Evolutionary conservation across 257 asterid genomes (phyloP), one percentile per base, ranked within the genome.

Genomic region (Thymus quinquecostatus): DNA sequence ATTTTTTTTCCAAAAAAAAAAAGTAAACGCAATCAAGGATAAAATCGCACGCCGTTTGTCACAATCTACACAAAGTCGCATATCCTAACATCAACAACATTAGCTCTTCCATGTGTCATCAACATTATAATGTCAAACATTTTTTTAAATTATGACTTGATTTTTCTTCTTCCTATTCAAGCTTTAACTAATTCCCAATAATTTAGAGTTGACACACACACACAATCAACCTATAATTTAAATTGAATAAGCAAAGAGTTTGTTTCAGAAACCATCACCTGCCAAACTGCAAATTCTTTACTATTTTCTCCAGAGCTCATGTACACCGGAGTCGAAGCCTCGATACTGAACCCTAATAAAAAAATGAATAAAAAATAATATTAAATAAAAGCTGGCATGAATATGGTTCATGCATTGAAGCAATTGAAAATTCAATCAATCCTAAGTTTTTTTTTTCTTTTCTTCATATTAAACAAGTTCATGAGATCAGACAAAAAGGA

Each of bases 401-500:
- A 66, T 71, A 61, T 56, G 75, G 69, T 73, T 55, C 85, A 38
- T 11, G n/a, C 32, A 44, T 51, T 41, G 45, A 27, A 55, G 48
- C 41, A 73, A 69, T 49, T 41, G 21, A 66, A 64, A 70, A 75
- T 34, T 34, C 56, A 63, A 76, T 59, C 77, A 69, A 21, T 77
- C 59, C 73, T 48, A 70, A 54, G 64, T 57, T 45, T 53, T 33
- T n/a, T 4, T 38, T 14, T 10, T 5, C 0, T 4, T 30, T 14
- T 10, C 2, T 38, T 13, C 38, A 74, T 6, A 55, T 28, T 60
- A 58, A 38, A 55, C 4, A 60, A 64, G 27, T 10, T 47, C 28
- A 70, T 53, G 76, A 63, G 69, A 47, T 73, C 29, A 41, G 82
- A 75, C 83, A 83, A 80, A 75, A 73, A 72, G 77, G 74, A 73